Evolutionary conservation across 768 basidiomycete genomes (phyloP), one percentile per base, ranked within the genome.

Genomic region (Suillus subaureus): DNA sequence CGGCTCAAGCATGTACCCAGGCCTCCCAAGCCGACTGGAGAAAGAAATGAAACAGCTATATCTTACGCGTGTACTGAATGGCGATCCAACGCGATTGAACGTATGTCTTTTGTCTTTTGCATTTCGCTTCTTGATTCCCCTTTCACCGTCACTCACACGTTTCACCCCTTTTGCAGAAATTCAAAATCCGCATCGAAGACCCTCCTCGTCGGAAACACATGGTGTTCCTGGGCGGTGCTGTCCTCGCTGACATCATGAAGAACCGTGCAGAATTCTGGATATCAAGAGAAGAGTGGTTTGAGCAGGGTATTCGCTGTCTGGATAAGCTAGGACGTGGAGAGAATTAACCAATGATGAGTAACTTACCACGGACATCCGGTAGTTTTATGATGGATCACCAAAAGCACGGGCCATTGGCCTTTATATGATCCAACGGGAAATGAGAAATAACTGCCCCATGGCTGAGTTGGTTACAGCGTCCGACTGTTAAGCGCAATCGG

Each of bases 11-110:
- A 99, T 99, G 97, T 99, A 99, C 76, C 97, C 97, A 37, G 97
- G 97, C 33, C 87, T 99, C 64, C 97, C 97, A 13, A 94, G 92
- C 75, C 89, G 97, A 55, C 84, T 99, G 52, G 97, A 99, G 80
- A 99, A 99, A 82, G 97, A 99, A 82, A 95, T 99, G 92, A 99
- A 99, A 79, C 97, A 99, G 78, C 83, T 99, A n/a, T 95, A 98
- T 77, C 85, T 99, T 66, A 92, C 93, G 2, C 84, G 89, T n/a
- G 93, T 99, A 21, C 83, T 99, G 54, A 84, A 86, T 54, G 90
- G 93, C 21, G 91, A 99, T 74, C 89, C 94, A 0, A 79, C 89
- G 18, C 84, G 97, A 43, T 76, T 98, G 71, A 96, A 92, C 76
- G 97, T 97, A 68, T 66, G 94, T 87, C 21, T 43, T 28, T 28